Base-by-base conservation (phyloP, 805 yeast genomes). In the Teunomyces pallodes region DNA sequence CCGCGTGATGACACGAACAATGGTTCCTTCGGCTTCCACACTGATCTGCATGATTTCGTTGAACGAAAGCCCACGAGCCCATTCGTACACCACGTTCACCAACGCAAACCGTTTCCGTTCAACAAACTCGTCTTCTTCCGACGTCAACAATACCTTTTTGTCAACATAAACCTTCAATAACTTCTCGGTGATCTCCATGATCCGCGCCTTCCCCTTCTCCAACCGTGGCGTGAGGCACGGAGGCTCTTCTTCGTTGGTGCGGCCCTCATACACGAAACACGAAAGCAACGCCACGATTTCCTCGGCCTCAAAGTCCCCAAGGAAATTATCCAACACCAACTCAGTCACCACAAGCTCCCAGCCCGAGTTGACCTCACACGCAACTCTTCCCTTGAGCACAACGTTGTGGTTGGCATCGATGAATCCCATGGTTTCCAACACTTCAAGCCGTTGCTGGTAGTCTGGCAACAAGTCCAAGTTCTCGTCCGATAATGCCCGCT, bases 11-110 rank as follows among this genome's bases (percentile, higher is more conserved):
- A 94, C 98, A 61, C 99, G 80, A 17, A 94, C 99, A 61, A 94
- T 94, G 0, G 96, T 88, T 36, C 99, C 99, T 68, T 94, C 99
- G 32, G 90, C 91, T 58, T 91, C 96, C 14, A 83, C 84, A 49
- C 96, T 88, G 54, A 90, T 77, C 50, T 82, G 85, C 86, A 91
- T 94, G 54, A 94, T 92, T 49, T 90, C 95, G 54, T 86, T 86
- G 72, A 94, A 94, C 0, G 95, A 79, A 85, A 73, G 78, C 2
- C 99, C 99, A 54, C 95, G 77, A 1, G 98, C 97, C 99, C 99
- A 94, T 68, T 94, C 97, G 64, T 92, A 94, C 4, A 92, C 96
- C 9, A 90, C 96, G 63, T 90, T 92, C 67, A 90, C 87, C 59
- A 94, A 75, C 0, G 92, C 96, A 67, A 94, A 94, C 55, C 98